Evolutionary conservation across 257 asterid species (phyloP), one percentile per base, ranked within the genome.

Genomic region (Linaria vulgaris): DNA sequence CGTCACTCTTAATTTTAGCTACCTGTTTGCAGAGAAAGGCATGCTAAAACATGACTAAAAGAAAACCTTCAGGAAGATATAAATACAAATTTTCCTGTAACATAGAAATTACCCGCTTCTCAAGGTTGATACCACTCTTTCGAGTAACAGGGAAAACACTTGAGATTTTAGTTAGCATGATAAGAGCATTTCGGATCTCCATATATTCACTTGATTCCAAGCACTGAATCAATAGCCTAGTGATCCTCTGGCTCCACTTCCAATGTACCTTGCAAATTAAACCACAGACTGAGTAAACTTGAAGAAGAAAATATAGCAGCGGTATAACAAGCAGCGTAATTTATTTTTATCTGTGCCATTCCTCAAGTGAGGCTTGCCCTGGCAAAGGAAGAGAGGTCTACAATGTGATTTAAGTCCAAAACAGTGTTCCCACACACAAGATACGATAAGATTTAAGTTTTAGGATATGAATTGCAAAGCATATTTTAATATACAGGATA

Each of bases 191-290:
- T 41, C 99, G 83, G 61, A 94, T 94, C 76, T 94, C 99, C 99
- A 94, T 94, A 71, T 88, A 94, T 76, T 94, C 99, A 16, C 80
- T 9, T 57, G 99, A 94, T 76, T 94, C 99, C 84, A 94, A 81
- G 73, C 99, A 94, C 75, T 94, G 99, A 67, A 90, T 94, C 69
- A 94, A 83, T 69, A 87, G 75, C 84, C 85, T 87, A 34, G 99
- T 94, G 75, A 94, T 87, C 71, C 97, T 85, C 70, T 94, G 99
- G 82, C 96, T 94, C 99, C 99, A 94, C 66, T 94, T 94, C 97
- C 97, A 94, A 72, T 94, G 99, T 70, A 94, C 97, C 99, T 94
- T 74, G 59, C 68, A 66, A 51, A 83, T 56, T 12, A 54, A 66
- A 59, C 16, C 15, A 57, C 30, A 43, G 63, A 41, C 41, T 14